Evolutionary conservation across 768 basidiomycete species (phyloP), one percentile per base, ranked within the genome.

Genomic region (Asterophora lycoperdoides): DNA sequence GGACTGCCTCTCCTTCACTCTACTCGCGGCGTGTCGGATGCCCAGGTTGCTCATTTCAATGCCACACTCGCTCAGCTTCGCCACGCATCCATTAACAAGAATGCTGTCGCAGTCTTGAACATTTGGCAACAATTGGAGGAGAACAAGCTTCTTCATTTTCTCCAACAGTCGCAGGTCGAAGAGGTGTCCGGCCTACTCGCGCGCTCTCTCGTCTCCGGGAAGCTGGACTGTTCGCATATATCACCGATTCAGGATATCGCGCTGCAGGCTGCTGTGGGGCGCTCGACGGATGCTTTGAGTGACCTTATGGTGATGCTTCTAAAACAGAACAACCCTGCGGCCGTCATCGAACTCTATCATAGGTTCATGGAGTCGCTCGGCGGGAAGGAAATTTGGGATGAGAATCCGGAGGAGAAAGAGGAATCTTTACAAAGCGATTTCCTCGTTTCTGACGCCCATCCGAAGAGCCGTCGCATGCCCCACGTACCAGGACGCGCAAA

Each of bases 271-370:
- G 80, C 84, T 0, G 68, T 59, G 9, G 62, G 60, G 23, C 69
- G 76, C 26, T 70, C 70, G 8, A 66, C 73, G 11, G 70, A 73
- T 9, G 78, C 78, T 4, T 64, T 88, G 40, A 67, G 67, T 44
- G 70, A 74, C 17, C 71, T 74, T 52, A 73, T 88, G 76, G 55
- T 71, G 37, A 58, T 63, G 32, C 66, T 77, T 53, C 59, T 86
- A 46, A 60, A 64, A 35, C 58, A 60, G 14, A 62, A 68, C 11
- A 63, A 84, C 47, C 57, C 70, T n/a, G 54, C 64, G 8, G 62
- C 68, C 7, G 74, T 76, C 34, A 57, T 83, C 23, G 57, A 65
- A 34, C 62, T 86, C 15, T 77, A 82, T 48, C 54, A 62, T 32
- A 62, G 58, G 36, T 79, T 70, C 56, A 59, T 65, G 41, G 47